Evolutionary conservation across 2,329 filamentous ascomycete genomes (phyloP), one percentile per base, ranked within the genome.

Genomic region (Dichotomopilus funicola): DNA sequence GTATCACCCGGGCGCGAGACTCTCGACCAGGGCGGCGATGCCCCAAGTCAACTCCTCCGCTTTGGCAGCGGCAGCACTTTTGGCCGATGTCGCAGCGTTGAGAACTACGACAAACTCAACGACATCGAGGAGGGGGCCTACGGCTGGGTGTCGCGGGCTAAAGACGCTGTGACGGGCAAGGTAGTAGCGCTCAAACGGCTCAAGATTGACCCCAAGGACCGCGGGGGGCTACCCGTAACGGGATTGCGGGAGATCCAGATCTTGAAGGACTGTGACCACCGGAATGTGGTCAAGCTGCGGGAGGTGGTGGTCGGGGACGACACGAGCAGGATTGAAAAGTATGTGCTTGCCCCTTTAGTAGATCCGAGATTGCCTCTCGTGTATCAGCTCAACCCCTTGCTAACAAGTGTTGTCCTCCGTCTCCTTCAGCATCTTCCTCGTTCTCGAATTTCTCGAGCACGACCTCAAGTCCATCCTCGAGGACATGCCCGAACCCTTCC

Each of bases 91-190:
- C 80, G 88, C 58, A 88, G 88, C 68, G 87, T 95, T 33, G 87
- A 92, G 66, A 86, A 89, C 67, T 99, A 91, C 73, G 89, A 96
- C 66, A 88, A 89, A 63, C 78, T 99, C 55, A 99, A 99, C 71
- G 88, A 94, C 68, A 99, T 99, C 65, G 94, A 97, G 71, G 94
- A 99, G 74, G 94, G 94, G 38, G 91, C 91, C 7, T 99, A 99
- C 71, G 94, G 94, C 46, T 92, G 86, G 81, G 94, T 99, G 4
- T 91, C 91, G 53, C 81, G 94, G 56, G 94, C 91, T 10, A 85
- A 79, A 59, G 87, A 95, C 64, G 76, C 80, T 36, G 74, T 77
- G 4, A 92, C 88, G 0, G 88, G 88, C 37, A 81, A 86, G 55
- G 80, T 99, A 6, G 91, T 97, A 19, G 94, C 94, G 11, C 76